Evolutionary conservation across 2,329 filamentous ascomycete genomes (phyloP).

Genomic region (Aspergillus sp.): DNA sequence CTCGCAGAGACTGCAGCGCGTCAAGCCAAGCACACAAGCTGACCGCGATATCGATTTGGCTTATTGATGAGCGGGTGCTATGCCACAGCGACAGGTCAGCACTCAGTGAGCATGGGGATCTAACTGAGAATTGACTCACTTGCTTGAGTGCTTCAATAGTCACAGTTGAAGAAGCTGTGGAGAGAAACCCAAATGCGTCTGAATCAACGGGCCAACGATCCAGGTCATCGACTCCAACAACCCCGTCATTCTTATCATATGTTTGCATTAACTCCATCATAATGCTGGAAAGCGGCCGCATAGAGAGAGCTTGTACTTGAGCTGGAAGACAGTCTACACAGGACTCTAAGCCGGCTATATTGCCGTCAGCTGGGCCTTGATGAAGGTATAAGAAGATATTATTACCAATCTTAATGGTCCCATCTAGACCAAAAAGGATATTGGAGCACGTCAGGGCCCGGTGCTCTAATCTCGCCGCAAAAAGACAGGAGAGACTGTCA

Average conservation of each 20-base stretch:
- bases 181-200: slow-evolving; percentile 25
- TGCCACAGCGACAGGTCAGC: no score
- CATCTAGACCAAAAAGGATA: slow-evolving; percentile 16
- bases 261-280: slow-evolving; percentile 14
- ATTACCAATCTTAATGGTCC: no score
- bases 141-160: slow-evolving; percentile 19
- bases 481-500: slow-evolving; percentile 13
- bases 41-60: no score
- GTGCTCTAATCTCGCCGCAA: slow-evolving; percentile 12
- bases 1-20: no score
- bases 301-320: background rate
- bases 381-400: no score
- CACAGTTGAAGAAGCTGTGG: slow-evolving; percentile 17
- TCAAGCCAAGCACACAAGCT: no score
- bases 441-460: slow-evolving; percentile 17
- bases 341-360: no score
- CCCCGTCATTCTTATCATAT: slow-evolving; percentile 26
- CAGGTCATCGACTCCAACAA: slow-evolving; percentile 24
- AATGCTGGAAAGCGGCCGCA: no score
- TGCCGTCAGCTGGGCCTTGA: no score
- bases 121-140: slow-evolving; percentile 11
- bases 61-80: no score
- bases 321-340: background rate
- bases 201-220: slow-evolving; percentile 22
- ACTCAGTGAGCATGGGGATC: no score